Evolutionary conservation across 208 protist genomes (phyloP).

Genomic region (Leishmania major): DNA sequence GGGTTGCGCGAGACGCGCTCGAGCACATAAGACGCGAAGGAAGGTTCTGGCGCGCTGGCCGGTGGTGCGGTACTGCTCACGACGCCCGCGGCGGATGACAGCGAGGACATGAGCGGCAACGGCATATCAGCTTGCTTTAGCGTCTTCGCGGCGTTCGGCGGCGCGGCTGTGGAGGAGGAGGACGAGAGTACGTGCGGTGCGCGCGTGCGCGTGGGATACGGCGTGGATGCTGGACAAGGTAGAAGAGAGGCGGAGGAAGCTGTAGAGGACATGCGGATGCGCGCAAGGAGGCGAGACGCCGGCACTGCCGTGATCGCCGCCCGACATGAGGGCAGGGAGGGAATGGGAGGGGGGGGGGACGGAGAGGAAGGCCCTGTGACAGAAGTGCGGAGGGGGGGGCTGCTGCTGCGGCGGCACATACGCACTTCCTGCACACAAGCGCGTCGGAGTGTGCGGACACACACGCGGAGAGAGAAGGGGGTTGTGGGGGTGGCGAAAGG

Average conservation of each 20-base stretch:
- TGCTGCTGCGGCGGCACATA: too few species aligned
- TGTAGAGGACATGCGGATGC: not conserved
- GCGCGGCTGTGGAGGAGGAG: not conserved
- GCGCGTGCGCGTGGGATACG: not conserved
- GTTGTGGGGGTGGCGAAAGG: too few species aligned
- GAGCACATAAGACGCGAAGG: conserved; percentile 50
- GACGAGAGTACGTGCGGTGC: not conserved
- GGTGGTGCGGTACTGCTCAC: not conserved
- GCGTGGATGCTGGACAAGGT: not conserved
- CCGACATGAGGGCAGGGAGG: not conserved
- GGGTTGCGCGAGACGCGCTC: conserved; percentile 37
- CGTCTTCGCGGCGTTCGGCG: not conserved
- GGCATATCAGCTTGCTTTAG: not conserved
- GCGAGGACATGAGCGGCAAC: not conserved
- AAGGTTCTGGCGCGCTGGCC: not conserved
- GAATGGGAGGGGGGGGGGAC: not conserved
- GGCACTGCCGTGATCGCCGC: not conserved
- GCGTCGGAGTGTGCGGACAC: too few species aligned
- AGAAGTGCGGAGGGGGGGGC: not conserved
- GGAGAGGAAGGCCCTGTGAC: not conserved
- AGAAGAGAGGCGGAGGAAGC: not conserved
- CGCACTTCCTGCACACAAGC: too few species aligned
- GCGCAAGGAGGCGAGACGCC: not conserved
- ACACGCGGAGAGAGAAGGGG: too few species aligned
- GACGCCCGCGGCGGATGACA: not conserved